These are phyloP conservation scores for Moniliella sp. DNA, from an alignment of 1,284 basidiomycete species.

Conservation along the genomic window DNA sequence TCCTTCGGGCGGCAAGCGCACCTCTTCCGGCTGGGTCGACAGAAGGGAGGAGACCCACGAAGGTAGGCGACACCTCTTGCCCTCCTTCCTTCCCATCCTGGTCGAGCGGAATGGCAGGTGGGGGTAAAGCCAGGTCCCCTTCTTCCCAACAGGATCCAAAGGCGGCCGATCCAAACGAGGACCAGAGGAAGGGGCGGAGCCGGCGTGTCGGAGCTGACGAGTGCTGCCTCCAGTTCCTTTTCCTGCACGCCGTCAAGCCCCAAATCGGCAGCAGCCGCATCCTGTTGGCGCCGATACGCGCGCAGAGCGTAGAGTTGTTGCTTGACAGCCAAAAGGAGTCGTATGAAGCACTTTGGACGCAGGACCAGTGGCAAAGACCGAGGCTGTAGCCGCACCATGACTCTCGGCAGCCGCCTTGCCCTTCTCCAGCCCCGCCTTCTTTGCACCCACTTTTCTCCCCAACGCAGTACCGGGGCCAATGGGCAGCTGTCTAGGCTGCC, in stretches of 20 bases:
- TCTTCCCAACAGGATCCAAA: slow-evolving; percentile 8
- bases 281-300: slow-evolving; percentile 17
- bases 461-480: neutral
- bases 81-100: no score
- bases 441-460: neutral
- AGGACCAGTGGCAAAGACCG: neutral
- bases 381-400: neutral
- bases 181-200: no score
- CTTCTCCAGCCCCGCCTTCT: neutral
- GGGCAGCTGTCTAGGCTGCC: neutral
- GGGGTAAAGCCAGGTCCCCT: slow-evolving; percentile 21
- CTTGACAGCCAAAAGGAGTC: slow-evolving; percentile 8
- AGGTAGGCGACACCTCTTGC: no score
- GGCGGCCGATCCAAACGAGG: no score
- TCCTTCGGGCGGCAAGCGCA: no score
- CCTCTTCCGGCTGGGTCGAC: no score
- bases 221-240: no score
- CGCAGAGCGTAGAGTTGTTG: slow-evolving; percentile 19
- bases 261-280: slow-evolving; percentile 19
- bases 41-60: no score
- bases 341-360: slow-evolving; percentile 4
- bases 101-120: no score
- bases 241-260: no score
- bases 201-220: no score
- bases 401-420: neutral